These are phyloP conservation scores for Teunomyces atbi DNA, from an alignment of 805 yeast species.

Conservation along the genomic window DNA sequence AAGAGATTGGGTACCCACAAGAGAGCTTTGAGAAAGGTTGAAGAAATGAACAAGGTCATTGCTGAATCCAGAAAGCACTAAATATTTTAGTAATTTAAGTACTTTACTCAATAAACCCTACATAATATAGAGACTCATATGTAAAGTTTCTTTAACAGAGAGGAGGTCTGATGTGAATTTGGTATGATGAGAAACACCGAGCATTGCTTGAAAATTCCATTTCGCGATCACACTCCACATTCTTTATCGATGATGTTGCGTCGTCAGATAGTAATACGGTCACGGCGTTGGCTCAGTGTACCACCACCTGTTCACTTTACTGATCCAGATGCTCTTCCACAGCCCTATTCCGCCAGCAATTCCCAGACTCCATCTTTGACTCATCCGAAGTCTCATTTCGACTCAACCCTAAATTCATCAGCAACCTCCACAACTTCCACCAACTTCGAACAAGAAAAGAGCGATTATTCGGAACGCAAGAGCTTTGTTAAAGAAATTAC, in stretches of 20 bases:
- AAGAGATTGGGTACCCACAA: constrained; percentile 99
- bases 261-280: not conserved
- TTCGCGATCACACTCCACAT: not conserved
- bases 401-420: not conserved
- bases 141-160: not conserved
- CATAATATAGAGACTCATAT: constrained; percentile 2
- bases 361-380: not conserved
- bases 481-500: constrained; percentile 1
- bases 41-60: constrained; percentile 94
- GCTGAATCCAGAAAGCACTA: constrained; percentile 96
- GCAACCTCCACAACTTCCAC: not conserved
- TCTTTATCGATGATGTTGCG: not conserved
- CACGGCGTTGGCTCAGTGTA: constrained; percentile 1
- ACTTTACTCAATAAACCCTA: constrained; percentile 11
- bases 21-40: constrained; percentile 99
- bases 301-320: constrained; percentile 26
- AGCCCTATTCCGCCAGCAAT: constrained; percentile 9
- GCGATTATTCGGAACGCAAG: not conserved
- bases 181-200: too few species aligned
- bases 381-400: constrained; percentile 1
- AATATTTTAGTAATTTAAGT: constrained; percentile 20
- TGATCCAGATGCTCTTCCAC: constrained; percentile 20
- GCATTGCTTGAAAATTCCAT: not conserved
- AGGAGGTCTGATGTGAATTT: too few species aligned
- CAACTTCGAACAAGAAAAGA: not conserved